A percentile compares a stretch with the other conserved stretches of the same genome.
These are phyloP conservation scores for Colletotrichum nymphaeae DNA, from an alignment of 2,329 filamentous ascomycete genomes.

Conservation along the genomic window DNA sequence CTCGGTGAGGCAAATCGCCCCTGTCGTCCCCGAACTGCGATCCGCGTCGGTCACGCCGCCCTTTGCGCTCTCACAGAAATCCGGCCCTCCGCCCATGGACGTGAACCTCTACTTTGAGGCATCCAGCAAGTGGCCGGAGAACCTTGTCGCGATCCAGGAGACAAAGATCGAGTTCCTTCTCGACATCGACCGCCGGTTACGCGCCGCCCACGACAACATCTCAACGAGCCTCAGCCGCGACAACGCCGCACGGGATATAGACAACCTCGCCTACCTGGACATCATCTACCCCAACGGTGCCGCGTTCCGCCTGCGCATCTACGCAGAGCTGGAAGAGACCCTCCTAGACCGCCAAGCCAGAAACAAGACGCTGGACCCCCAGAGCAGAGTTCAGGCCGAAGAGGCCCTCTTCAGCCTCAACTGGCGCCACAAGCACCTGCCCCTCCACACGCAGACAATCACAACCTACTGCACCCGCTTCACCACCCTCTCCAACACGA, in stretches of 20 bases:
- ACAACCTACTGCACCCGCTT: conserved; percentile 84
- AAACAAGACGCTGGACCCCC: conserved; percentile 75
- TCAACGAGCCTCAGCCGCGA: conserved; percentile 83
- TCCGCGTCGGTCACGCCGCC: conserved; percentile 74
- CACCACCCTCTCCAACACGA: conserved; percentile 81
- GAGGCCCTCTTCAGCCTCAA: conserved; percentile 77
- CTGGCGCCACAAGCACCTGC: conserved; percentile 76
- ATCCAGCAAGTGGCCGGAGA: conserved; percentile 93
- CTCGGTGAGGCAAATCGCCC: conserved; percentile 83
- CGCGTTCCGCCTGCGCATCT: conserved; percentile 86
- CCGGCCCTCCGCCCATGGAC: conserved; percentile 71
- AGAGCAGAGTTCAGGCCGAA: conserved; percentile 75
- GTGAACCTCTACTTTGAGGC: conserved; percentile 92
- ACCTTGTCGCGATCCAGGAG: conserved; percentile 88
- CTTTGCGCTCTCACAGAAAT: conserved; percentile 56
- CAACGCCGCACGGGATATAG: conserved; percentile 73
- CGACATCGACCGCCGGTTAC: conserved; percentile 78
- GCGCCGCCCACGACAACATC: conserved; percentile 68
- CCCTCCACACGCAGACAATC: conserved; percentile 85
- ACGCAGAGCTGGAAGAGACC: conserved; percentile 87
- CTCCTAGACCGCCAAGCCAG: conserved; percentile 83
- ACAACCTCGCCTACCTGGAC: conserved; percentile 87
- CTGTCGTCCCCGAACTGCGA: conserved; percentile 78
- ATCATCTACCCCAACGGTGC: conserved; percentile 78
- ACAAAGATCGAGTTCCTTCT: conserved; percentile 93